Evolutionary conservation across 768 basidiomycete genomes (phyloP), one percentile per base, ranked within the genome.

Genomic region (Psilocybe tampanensis): DNA sequence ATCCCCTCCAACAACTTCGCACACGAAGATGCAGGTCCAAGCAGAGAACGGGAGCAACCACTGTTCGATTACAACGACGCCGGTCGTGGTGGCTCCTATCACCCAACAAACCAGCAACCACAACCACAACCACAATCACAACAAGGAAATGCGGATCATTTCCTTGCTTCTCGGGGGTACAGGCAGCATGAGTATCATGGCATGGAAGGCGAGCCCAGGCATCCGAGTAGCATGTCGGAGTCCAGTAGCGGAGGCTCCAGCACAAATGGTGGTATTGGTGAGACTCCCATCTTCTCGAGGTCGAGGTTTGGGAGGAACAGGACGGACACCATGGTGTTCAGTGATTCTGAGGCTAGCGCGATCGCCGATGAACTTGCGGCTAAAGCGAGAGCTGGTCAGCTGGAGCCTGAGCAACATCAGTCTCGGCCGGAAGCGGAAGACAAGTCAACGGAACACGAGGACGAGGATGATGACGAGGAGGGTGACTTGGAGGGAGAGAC

Each of bases 271-370:
- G 59, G 55, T 13, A 60, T 63, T 12, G 60, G 60, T 19, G 58
- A 61, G 43, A 66, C 61, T 55, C 57, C 60, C 5, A 57, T 45
- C 43, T 23, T 43, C 53, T 66, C 32, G 62, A 76, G 54, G 79
- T 78, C 63, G 76, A 81, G 36, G 39, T 63, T 76, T 19, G 83
- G 86, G 1, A 74, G 88, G 29, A 80, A 68, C 58, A 74, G 88
- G 59, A 90, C 89, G 8, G 88, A 89, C 60, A 91, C 89, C 2
- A 90, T 91, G 89, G 81, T 90, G 19, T 80, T 84, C 60, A 83
- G 80, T 39, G 79, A 80, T 26, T 69, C 71, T 1, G 69, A 67
- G 39, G 65, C 60, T 5, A 62, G 44, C 52, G 65, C 65, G 11
- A 66, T 75, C 7, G 69, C 64, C 12, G 77, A 77, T 48, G 77